phyloP scores from a whole-genome alignment of 1,284 basidiomycete species.

The Naganishia sp. region DNA sequence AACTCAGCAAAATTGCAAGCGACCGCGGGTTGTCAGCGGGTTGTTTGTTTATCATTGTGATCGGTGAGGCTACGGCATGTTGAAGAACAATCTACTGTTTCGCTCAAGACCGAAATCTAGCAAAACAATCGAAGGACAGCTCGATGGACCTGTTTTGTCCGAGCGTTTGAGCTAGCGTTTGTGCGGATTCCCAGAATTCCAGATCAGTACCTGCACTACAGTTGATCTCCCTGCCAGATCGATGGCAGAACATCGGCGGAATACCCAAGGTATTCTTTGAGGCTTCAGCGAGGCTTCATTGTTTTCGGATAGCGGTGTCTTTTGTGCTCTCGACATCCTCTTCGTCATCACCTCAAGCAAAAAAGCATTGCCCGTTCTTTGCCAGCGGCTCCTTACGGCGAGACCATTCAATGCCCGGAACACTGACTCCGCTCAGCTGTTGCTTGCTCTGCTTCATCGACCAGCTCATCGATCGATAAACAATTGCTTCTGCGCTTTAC shows the following conservation, averaged over 20 bases:
- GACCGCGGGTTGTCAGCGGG: not conserved
- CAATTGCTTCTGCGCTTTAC: not conserved
- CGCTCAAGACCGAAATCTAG: not conserved
- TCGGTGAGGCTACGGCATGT: not conserved
- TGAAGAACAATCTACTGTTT: slow-evolving; percentile 24
- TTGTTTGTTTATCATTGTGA: slow-evolving; percentile 1
- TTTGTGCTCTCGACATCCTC: not conserved
- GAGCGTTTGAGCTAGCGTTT: too few relatives aligned
- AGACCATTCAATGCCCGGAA: too few relatives aligned
- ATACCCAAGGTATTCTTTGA: not conserved
- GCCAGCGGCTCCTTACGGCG: too few relatives aligned
- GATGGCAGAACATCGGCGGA: not conserved
- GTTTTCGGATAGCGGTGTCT: slow-evolving; percentile 2
- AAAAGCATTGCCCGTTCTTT: too few relatives aligned
- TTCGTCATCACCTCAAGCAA: slow-evolving; percentile 14
- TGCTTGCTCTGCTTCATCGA: not conserved
- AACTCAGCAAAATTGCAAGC: too few relatives aligned
- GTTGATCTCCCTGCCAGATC: not conserved
- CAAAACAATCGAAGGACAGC: too few relatives aligned
- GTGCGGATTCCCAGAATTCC: slow-evolving; percentile 1
- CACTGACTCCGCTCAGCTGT: not conserved
- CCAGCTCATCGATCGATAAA: not conserved
- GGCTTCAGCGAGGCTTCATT: too few relatives aligned
- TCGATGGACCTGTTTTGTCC: not conserved
- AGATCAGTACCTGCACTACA: not conserved